Evolutionary conservation across 345 rosid species (phyloP), one percentile per base, ranked within the genome.

Genomic region (Stellera chamaejasme): DNA sequence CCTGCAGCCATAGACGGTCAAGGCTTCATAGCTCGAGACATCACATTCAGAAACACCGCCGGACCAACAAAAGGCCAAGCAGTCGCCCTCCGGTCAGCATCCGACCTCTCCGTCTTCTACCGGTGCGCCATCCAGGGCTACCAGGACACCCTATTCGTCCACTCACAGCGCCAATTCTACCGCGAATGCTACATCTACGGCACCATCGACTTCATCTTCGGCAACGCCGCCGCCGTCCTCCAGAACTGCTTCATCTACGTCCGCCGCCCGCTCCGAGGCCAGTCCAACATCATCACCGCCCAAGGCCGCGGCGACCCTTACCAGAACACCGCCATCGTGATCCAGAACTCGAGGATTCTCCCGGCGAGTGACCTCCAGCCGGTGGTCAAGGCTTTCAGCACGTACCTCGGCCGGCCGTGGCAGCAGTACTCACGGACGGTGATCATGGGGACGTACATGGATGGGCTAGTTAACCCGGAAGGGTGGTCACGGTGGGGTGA

Each of bases 121-220:
- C 83, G 78, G 14, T 86, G 90, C 4, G 75, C 84, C 43, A 69
- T 90, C 58, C 79, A 79, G 43, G 97, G 97, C 13, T 79, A 79
- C 70, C 97, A 90, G 60, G 97, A 90, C 79, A 87, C 95, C 3
- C 84, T 90, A 19, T 71, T 82, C 60, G 88, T 81, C 56, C 93
- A 80, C 59, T 87, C 97, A 2, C 97, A 90, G 51, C 76, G 97
- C 2, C 97, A 90, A 59, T 90, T 90, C 78, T 90, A 64, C 63
- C 64, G 78, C 27, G 81, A 76, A 65, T 90, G 97, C 51, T 79
- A 82, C 71, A 74, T 90, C 50, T 87, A 75, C 49, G 97, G 97
- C 58, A 90, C 97, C 10, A 64, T 90, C 3, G 97, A 90, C 61
- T 82, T 90, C 71, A 87, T 90, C 43, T 90, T 90, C 7, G 97